Evolutionary conservation across 2,329 filamentous ascomycete species (phyloP).

Genomic region (Hypoxylon sp.): DNA sequence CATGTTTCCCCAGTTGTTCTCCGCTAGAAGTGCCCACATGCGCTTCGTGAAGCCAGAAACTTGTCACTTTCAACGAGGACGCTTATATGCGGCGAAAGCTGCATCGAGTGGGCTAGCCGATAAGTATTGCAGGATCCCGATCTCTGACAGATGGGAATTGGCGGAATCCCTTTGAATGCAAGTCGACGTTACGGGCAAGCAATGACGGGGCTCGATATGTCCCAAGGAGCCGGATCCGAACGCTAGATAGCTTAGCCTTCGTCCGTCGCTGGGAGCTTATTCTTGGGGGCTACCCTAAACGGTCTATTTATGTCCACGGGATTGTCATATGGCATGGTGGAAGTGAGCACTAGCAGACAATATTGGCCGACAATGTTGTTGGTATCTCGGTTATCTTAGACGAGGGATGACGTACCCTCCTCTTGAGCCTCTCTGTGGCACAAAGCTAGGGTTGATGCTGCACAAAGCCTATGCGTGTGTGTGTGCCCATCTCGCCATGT

Average conservation of each 20-base stretch:
- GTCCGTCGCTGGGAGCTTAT: constrained; percentile 24
- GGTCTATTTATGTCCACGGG: constrained; percentile 39
- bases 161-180: constrained; percentile 33
- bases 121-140: constrained; percentile 25
- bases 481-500: constrained; percentile 27
- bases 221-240: constrained; percentile 36
- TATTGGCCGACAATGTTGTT: constrained; percentile 35
- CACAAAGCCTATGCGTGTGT: constrained; percentile 21
- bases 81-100: constrained; percentile 35
- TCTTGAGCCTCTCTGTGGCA: constrained; percentile 29
- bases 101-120: constrained; percentile 8
- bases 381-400: constrained; percentile 17
- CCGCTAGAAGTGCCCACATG: constrained; percentile 8
- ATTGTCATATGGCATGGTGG: constrained; percentile 40
- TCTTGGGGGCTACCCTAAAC: constrained; percentile 32
- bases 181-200: constrained; percentile 34
- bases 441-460: constrained; percentile 25
- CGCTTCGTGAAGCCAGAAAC: constrained; percentile 15
- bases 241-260: constrained; percentile 31
- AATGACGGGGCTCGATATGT: constrained; percentile 28
- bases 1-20: constrained; percentile 14
- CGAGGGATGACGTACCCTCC: constrained; percentile 39
- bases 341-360: constrained; percentile 43
- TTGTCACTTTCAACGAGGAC: constrained; percentile 14
- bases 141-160: constrained; percentile 22